phyloP scores from a whole-genome alignment of 164 flowering plant species.

The Vitis vinifera region ASM3070453v1 NC_081810.1:7165501-7166000 shows the following conservation, averaged over 20 bases:
- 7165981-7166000: no score
- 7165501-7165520: slow-evolving; percentile 1
- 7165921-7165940: slow-evolving; percentile 6
- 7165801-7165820: no score
- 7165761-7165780: neutral
- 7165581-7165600: slow-evolving; percentile 9
- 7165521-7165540: slow-evolving; percentile 1
- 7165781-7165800: no score
- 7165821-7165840: no score
- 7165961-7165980: no score
- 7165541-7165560: slow-evolving; percentile 10
- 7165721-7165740: slow-evolving; percentile 11
- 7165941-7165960: slow-evolving; percentile 5
- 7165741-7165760: slow-evolving; percentile 26
- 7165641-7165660: slow-evolving; percentile 16
- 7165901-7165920: neutral
- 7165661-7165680: slow-evolving; percentile 36
- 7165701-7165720: slow-evolving; percentile 15
- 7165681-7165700: slow-evolving; percentile 32
- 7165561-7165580: slow-evolving; percentile 14
- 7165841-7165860: no score
- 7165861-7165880: no score
- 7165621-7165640: slow-evolving; percentile 1
- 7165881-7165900: no score
- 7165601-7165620: slow-evolving; percentile 6